Conservation (phyloP, 495 filamentous ascomycete genomes). For the Aspergillus sparsus region DNA sequence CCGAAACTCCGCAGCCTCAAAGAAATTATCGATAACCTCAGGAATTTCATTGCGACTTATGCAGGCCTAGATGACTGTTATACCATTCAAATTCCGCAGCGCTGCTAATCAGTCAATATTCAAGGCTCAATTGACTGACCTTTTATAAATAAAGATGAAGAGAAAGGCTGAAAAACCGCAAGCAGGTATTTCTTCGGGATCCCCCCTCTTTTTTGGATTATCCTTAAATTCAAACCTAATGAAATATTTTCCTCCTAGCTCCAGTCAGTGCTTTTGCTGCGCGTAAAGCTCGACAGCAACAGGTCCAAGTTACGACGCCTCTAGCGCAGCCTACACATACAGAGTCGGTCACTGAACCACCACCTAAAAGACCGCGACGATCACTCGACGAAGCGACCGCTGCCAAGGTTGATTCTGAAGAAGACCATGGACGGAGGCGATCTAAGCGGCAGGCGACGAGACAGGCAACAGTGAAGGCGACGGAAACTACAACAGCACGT, state of each 20-base stretch:
- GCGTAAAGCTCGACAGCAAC: constrained; percentile 50
- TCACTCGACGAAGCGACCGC: constrained; percentile 26
- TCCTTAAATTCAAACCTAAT: constrained; percentile 3
- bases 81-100: constrained; percentile 1
- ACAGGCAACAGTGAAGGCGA: constrained; percentile 25
- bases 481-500: constrained; percentile 12
- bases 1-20: constrained; percentile 32
- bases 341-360: constrained; percentile 34
- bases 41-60: not conserved
- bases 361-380: constrained; percentile 39
- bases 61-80: not conserved
- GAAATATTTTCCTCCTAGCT: constrained; percentile 25
- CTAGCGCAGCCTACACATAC: constrained; percentile 22
- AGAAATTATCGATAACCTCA: constrained; percentile 15
- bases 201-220: not conserved
- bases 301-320: constrained; percentile 28
- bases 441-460: constrained; percentile 32
- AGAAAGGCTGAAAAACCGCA: constrained; percentile 49
- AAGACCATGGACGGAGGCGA: constrained; percentile 24
- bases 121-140: not conserved
- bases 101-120: not conserved
- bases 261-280: constrained; percentile 51
- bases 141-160: constrained; percentile 34
- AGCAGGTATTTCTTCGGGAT: constrained; percentile 28
- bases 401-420: constrained; percentile 14